Base-by-base conservation (phyloP, 2,329 filamentous ascomycete genomes). In the Thielaviopsis punctulata region DNA sequence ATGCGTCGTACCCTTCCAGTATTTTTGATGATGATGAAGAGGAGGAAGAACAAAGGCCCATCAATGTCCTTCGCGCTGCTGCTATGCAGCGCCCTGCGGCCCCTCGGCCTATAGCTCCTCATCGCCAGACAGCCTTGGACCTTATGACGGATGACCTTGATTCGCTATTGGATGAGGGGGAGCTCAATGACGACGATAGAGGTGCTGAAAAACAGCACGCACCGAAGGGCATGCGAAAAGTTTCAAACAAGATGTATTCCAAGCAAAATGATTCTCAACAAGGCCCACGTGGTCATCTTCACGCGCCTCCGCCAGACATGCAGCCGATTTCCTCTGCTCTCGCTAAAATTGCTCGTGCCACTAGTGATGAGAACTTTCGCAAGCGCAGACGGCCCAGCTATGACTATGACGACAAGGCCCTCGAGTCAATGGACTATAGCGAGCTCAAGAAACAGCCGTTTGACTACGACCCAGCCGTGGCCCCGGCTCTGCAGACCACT, bases 331-430 rank as follows among this genome's bases (percentile, higher is more conserved):
- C 53, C 13, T 33, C 49, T 7, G 36, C 49, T 15, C 30, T 55
- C 3, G 41, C 53, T 4, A 49, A 52, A 23, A 46, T 55, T 18
- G 53, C 53, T 6, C 53, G 46, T 8, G 45, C 46, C 8, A 52
- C 49, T 19, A 49, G 25, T n/a, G 49, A 52, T n/a, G 49, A 51
- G 22, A 55, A 55, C 41, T 52, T 52, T 19, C 53, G 59, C 46
- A 72, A 69, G 52, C 71, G 73, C 30, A 66, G 68, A 13, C 68
- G 65, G 2, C 62, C 62, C 33, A 71, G 66, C 54, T 65, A 69
- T 25, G 76, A 80, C 60, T 80, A 80, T 57, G 73, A 78, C 55
- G 76, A 80, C 60, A 69, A 69, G 44, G 66, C 69, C 41, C 66
- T 80, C n/a, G 68, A 68, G 55, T 61, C 62, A 9, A 80, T 79